These are phyloP conservation scores for Vitis rotundifolia DNA, from an alignment of 164 flowering plant species.

Conservation along the genomic window DNA sequence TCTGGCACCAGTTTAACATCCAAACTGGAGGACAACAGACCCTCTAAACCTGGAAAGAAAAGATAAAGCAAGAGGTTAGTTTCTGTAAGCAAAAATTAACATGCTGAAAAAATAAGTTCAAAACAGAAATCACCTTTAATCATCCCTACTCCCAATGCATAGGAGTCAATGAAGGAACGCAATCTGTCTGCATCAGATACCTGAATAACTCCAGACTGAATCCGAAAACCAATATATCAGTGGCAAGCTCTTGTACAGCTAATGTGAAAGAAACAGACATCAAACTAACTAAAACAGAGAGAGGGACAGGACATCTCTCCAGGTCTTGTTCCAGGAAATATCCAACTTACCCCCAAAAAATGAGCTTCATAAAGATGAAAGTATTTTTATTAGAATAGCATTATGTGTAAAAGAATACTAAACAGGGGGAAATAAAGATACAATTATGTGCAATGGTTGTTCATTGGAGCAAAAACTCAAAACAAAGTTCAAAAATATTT, in stretches of 20 bases:
- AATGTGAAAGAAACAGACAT: not conserved
- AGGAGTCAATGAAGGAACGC: constrained; percentile 59
- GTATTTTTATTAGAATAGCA: no score
- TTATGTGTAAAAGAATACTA: no score
- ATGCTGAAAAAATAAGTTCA: not conserved
- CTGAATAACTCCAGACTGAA: constrained; percentile 50
- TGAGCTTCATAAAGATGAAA: no score
- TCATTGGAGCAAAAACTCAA: no score
- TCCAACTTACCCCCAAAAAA: not conserved
- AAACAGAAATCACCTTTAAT: constrained; percentile 44
- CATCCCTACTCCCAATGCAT: constrained; percentile 52
- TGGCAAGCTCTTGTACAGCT: not conserved
- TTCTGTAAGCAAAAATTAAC: not conserved
- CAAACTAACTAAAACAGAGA: not conserved
- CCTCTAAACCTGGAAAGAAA: constrained; percentile 47
- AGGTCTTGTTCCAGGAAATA: not conserved
- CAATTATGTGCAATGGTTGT: no score
- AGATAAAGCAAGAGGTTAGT: not conserved
- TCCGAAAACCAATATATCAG: constrained; percentile 12
- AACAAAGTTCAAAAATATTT: no score
- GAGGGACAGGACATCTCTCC: no score
- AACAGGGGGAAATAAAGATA: no score
- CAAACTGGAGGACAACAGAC: constrained; percentile 41
- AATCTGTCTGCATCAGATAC: constrained; percentile 53
- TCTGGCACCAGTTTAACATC: constrained; percentile 74